A percentile compares a stretch with the other conserved stretches of the same genome.
These are phyloP conservation scores for Evansstolkia leycettana DNA, from an alignment of 495 filamentous ascomycete genomes.

Conservation along the genomic window DNA sequence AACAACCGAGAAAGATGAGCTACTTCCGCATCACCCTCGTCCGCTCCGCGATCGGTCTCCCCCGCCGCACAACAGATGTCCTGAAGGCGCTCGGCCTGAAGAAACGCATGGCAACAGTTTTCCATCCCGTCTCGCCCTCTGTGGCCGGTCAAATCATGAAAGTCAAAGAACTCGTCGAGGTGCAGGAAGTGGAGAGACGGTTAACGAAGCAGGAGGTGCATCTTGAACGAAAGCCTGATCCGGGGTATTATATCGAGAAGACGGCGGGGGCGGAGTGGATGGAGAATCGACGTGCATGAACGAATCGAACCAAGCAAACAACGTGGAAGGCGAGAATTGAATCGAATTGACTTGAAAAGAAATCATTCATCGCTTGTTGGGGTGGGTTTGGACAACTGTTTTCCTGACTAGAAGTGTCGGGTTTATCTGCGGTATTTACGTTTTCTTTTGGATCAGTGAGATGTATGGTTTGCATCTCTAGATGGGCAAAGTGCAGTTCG, in stretches of 20 bases:
- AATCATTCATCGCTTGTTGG: too few relatives aligned
- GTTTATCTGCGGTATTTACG: too few relatives aligned
- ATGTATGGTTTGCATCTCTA: too few relatives aligned
- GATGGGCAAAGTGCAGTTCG: too few relatives aligned
- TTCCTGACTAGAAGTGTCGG: too few relatives aligned
- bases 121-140: conserved; percentile 72
- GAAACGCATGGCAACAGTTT: conserved; percentile 80
- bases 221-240: conserved; percentile 62
- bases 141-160: conserved; percentile 93
- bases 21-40: conserved; percentile 94
- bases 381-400: too few relatives aligned
- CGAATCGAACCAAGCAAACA: too few relatives aligned
- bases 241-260: conserved; percentile 77
- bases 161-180: conserved; percentile 88
- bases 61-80: conserved; percentile 66
- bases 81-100: conserved; percentile 82
- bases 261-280: conserved; percentile 20
- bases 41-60: conserved; percentile 87
- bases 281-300: conserved; percentile 11
- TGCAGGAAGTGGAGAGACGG: conserved; percentile 66
- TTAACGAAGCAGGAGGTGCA: conserved; percentile 63
- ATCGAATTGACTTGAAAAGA: too few relatives aligned
- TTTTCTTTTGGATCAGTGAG: too few relatives aligned
- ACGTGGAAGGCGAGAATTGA: too few relatives aligned
- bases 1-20: conserved; percentile 46